These are phyloP conservation scores for Mangifera indica DNA, from an alignment of 345 rosid species.

Conservation along the genomic window DNA sequence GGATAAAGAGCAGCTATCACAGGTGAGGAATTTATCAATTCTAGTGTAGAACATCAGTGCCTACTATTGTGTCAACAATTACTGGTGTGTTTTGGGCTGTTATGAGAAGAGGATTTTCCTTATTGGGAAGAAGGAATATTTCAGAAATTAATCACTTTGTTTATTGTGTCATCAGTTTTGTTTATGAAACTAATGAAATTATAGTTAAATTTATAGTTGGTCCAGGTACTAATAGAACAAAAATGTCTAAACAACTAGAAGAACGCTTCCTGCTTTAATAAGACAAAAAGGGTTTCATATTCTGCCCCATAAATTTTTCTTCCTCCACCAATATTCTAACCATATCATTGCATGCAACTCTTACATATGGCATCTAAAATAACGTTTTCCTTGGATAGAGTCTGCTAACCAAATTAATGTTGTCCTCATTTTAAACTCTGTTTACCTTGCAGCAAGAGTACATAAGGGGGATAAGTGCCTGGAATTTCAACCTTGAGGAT, in stretches of 20 bases:
- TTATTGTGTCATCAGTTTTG: too few species aligned
- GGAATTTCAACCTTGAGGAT: conserved; percentile 99
- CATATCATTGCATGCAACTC: not conserved
- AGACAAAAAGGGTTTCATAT: too few species aligned
- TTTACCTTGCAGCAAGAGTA: conserved; percentile 81
- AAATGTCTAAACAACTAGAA: too few species aligned
- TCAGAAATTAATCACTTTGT: too few species aligned
- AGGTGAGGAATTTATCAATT: conserved; percentile 45
- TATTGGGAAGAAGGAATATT: too few species aligned
- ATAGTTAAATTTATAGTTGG: too few species aligned
- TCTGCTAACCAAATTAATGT: conserved; percentile 12
- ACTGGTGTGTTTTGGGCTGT: not conserved
- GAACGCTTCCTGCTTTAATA: too few species aligned
- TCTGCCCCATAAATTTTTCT: too few species aligned
- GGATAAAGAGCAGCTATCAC: conserved; percentile 82
- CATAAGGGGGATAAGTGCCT: conserved; percentile 88
- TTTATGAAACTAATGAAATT: too few species aligned
- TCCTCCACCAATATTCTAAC: too few species aligned
- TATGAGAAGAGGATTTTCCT: not conserved
- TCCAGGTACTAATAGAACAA: too few species aligned
- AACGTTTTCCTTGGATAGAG: not conserved
- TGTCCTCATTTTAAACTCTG: conserved; percentile 17
- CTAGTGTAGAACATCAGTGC: not conserved
- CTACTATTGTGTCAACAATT: not conserved
- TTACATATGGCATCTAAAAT: not conserved